Evolutionary conservation across 2,329 filamentous ascomycete genomes (phyloP).

Genomic region (Ophiostoma ulmi): DNA sequence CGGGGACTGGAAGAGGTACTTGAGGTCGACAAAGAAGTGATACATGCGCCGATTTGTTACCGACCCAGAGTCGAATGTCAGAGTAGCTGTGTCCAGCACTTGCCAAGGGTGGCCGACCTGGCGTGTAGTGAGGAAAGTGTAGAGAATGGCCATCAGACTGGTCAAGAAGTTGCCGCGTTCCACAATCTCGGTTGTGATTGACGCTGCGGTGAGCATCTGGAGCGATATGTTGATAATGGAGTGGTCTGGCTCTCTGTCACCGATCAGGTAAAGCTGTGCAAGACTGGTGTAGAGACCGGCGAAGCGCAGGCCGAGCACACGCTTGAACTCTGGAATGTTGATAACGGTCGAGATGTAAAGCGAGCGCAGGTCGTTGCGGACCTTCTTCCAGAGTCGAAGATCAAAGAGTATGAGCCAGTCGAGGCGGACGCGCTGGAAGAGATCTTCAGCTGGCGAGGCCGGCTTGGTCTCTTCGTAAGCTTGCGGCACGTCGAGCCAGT

Average conservation of each 20-base stretch:
- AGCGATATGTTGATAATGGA: conserved; percentile 97
- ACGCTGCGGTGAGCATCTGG: conserved; percentile 93
- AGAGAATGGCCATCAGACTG: conserved; percentile 90
- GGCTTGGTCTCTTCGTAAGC: conserved; percentile 59
- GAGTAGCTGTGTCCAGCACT: conserved; percentile 75
- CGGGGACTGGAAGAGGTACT: conserved; percentile 81
- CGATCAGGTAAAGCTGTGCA: conserved; percentile 90
- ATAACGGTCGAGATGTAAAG: conserved; percentile 96
- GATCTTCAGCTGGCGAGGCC: conserved; percentile 71
- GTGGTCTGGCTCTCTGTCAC: conserved; percentile 92
- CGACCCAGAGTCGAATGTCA: conserved; percentile 90
- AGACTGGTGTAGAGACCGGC: conserved; percentile 90
- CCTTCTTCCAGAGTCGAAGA: conserved; percentile 91
- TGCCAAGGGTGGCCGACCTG: conserved; percentile 94
- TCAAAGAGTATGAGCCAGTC: conserved; percentile 96
- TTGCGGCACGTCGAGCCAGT: conserved; percentile 80
- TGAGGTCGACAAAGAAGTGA: conserved; percentile 93
- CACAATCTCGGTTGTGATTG: conserved; percentile 92
- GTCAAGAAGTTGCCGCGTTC: conserved; percentile 94
- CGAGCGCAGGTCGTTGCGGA: conserved; percentile 82
- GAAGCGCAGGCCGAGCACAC: conserved; percentile 86
- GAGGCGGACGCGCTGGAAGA: conserved; percentile 81
- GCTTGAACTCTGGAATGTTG: conserved; percentile 92
- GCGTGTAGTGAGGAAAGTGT: conserved; percentile 91
- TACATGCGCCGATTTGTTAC: conserved; percentile 95